Percentiles rank a stretch among this genome's conserved stretches.
These are phyloP conservation scores for Heterobasidion occidentale DNA, from an alignment of 1,284 basidiomycete species.

Conservation along the genomic window DNA sequence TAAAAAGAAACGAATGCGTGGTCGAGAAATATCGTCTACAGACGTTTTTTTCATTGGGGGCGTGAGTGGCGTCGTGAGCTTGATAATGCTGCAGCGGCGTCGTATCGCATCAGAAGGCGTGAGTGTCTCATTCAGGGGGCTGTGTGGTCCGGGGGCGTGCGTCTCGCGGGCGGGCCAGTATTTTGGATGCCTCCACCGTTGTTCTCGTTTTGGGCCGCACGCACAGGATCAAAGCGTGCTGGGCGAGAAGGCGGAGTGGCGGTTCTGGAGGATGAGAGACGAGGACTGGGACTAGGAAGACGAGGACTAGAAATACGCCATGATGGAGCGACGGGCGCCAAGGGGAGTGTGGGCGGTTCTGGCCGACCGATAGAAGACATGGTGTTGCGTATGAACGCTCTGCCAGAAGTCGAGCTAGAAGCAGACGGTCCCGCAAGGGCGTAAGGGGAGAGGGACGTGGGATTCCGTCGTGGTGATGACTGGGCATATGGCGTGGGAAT, in stretches of 20 bases:
- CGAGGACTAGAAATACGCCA: slow-evolving; percentile 8
- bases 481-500: slow-evolving; percentile 52
- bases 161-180: background rate
- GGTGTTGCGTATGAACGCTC: background rate
- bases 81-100: background rate
- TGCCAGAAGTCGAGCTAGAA: slow-evolving; percentile 7
- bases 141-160: background rate
- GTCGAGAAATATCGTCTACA: background rate
- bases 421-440: background rate
- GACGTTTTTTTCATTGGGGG: background rate
- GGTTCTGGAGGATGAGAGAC: background rate
- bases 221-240: slow-evolving; percentile 13
- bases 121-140: background rate
- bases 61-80: background rate
- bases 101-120: background rate
- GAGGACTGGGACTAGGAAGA: background rate
- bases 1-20: background rate
- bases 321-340: background rate
- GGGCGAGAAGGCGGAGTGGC: slow-evolving; percentile 3
- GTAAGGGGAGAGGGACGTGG: background rate
- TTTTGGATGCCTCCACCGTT: background rate
- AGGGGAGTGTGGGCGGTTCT: background rate
- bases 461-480: background rate
- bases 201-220: slow-evolving; percentile 11
- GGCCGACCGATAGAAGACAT: background rate